A percentile compares a stretch with the other conserved stretches of the same genome.
Evolutionary conservation across 106 monocot genomes (phyloP).

Genomic region (Iris macrosiphon): DNA sequence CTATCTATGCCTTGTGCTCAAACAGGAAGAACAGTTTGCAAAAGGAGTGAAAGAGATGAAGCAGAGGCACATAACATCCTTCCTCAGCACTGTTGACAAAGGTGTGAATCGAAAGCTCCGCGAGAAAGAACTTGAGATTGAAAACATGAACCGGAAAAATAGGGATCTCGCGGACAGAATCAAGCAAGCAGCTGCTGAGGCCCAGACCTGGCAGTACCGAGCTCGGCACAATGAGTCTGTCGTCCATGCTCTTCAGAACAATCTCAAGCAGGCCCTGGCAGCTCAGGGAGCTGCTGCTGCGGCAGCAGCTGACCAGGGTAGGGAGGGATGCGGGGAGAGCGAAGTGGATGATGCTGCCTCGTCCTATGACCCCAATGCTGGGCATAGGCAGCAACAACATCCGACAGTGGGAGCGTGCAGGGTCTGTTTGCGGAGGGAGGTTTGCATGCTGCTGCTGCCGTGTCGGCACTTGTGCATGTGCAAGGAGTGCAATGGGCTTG

Average conservation of each 20-base stretch:
- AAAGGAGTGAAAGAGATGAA: conserved; percentile 41
- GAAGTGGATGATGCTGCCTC: conserved; percentile 40
- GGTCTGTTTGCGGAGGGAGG: conserved; percentile 36
- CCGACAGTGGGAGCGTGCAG: conserved; percentile 21
- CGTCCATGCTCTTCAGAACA: conserved; percentile 25
- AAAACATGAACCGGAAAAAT: conserved; percentile 37
- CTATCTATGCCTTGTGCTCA: background rate
- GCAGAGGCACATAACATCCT: conserved; percentile 26
- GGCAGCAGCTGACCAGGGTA: conserved; percentile 15
- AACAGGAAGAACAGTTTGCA: conserved; percentile 35
- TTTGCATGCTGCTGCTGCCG: conserved; percentile 43
- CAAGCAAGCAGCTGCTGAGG: conserved; percentile 29
- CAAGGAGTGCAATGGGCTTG: conserved; percentile 33
- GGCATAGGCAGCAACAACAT: background rate
- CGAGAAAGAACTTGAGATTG: conserved; percentile 56
- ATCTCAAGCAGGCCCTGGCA: conserved; percentile 33
- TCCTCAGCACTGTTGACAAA: conserved; percentile 25
- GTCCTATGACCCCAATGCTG: conserved; percentile 7
- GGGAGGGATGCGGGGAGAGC: conserved; percentile 48
- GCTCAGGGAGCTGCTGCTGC: conserved; percentile 20
- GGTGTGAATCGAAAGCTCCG: conserved; percentile 18
- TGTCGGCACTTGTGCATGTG: conserved; percentile 81
- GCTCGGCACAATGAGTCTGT: conserved; percentile 47
- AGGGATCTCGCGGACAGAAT: conserved; percentile 42
- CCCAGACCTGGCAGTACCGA: conserved; percentile 43